phyloP scores from a whole-genome alignment of 192 early-diverging fungal species.

The Oehlia diaphana region DNA sequence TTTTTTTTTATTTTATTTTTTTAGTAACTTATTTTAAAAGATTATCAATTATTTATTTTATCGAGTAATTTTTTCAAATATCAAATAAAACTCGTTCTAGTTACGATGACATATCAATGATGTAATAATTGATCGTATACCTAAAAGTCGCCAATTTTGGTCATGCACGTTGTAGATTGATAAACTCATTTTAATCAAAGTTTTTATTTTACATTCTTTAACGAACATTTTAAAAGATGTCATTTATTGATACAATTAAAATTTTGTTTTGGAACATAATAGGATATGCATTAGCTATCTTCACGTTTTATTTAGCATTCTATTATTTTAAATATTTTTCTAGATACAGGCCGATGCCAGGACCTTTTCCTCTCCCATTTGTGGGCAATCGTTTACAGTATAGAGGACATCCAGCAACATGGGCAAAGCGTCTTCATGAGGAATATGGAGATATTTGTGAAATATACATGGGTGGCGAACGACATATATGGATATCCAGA shows the following conservation, averaged over 20 bases:
- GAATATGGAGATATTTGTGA: slow-evolving; percentile 31
- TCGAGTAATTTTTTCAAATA: no score
- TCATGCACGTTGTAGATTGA: no score
- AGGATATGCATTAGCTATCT: neutral
- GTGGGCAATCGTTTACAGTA: slow-evolving; percentile 10
- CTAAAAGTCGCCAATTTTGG: no score
- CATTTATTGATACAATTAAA: neutral
- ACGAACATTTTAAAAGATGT: neutral
- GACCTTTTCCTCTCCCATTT: slow-evolving; percentile 19
- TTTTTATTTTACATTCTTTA: no score
- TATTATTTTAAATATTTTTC: slow-evolving; percentile 18
- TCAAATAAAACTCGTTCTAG: no score
- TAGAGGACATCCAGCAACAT: neutral
- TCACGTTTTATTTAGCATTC: neutral
- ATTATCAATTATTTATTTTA: no score
- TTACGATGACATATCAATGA: no score
- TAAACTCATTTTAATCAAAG: no score
- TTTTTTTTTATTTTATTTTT: no score
- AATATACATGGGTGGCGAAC: slow-evolving; percentile 24
- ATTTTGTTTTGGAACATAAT: neutral
- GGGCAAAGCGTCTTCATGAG: neutral
- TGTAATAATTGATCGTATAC: no score
- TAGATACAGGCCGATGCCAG: neutral
- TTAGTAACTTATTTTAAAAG: no score
- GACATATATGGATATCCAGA: slow-evolving; percentile 12